Conservation (phyloP, 2,329 filamentous ascomycete genomes). For the Botryotinia narcissicola region DNA sequence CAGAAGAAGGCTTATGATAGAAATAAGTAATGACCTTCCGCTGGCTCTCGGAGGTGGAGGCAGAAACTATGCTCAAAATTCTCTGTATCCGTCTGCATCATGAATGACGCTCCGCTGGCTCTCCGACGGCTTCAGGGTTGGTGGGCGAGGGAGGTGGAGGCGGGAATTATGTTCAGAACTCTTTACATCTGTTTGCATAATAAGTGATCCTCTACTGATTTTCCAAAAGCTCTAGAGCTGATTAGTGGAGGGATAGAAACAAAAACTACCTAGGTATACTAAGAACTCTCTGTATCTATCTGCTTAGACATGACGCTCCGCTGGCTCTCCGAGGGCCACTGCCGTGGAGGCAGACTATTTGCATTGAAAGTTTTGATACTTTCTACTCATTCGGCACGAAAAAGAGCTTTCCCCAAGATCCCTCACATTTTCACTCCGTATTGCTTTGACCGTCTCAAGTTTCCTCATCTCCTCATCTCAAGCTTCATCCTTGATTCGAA, state of each 20-base stretch:
- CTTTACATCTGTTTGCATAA: no score
- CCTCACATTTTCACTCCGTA: background rate
- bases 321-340: background rate
- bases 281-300: no score
- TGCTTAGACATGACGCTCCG: background rate
- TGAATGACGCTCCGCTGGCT: background rate
- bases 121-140: background rate
- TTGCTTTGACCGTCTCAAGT: background rate
- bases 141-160: no score
- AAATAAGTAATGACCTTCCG: background rate
- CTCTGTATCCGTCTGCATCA: no score
- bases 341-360: background rate
- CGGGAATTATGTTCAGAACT: no score
- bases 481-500: background rate
- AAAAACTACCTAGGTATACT: no score
- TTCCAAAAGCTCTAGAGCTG: no score
- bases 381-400: background rate
- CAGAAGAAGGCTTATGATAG: background rate
- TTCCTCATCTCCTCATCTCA: background rate
- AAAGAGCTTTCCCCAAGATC: background rate
- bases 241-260: no score
- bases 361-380: rapidly evolving
- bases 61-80: no score
- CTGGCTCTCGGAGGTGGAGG: background rate
- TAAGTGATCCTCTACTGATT: no score